Percentiles rank a stretch among this genome's conserved stretches.
Conservation (phyloP, 2,329 filamentous ascomycete genomes). For the Pyrenophora teres region DNA sequence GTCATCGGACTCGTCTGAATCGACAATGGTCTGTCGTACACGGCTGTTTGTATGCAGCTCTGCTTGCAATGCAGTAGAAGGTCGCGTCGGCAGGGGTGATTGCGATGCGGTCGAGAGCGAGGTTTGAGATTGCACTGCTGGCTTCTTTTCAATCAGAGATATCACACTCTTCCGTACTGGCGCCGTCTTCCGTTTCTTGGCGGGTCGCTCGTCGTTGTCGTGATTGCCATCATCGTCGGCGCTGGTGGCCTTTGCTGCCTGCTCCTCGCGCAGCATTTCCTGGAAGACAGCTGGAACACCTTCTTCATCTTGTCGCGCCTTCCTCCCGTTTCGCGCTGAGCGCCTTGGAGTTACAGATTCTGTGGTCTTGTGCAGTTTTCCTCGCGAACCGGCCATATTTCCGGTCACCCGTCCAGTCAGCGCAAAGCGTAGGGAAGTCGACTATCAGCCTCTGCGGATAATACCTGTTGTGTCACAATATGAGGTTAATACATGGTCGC, state of each 20-base stretch:
- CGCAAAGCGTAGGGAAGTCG: slow-evolving; percentile 1
- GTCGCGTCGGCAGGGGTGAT: slow-evolving; percentile 9
- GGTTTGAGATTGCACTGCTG: not conserved
- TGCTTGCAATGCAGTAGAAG: slow-evolving; percentile 1
- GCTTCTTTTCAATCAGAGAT: too few species aligned
- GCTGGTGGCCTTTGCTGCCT: slow-evolving; percentile 36
- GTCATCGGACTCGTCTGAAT: slow-evolving; percentile 61
- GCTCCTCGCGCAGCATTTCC: slow-evolving; percentile 53
- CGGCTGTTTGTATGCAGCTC: slow-evolving; percentile 20
- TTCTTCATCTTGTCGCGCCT: slow-evolving; percentile 27
- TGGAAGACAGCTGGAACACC: slow-evolving; percentile 51
- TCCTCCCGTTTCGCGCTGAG: slow-evolving; percentile 29
- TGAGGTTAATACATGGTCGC: not conserved
- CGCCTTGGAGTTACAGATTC: slow-evolving; percentile 24
- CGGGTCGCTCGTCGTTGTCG: not conserved
- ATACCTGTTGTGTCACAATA: not conserved
- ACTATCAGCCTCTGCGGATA: slow-evolving; percentile 1
- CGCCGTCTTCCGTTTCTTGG: too few species aligned
- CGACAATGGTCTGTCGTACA: slow-evolving; percentile 48
- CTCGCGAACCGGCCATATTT: slow-evolving; percentile 37
- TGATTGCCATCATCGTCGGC: slow-evolving; percentile 33
- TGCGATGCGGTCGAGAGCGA: not conserved
- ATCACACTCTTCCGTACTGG: too few species aligned
- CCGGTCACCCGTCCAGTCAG: slow-evolving; percentile 1
- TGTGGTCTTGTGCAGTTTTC: slow-evolving; percentile 27